These are phyloP conservation scores for Epichloe aotearoae DNA, from an alignment of 2,329 filamentous ascomycete species.

Conservation along the genomic window DNA sequence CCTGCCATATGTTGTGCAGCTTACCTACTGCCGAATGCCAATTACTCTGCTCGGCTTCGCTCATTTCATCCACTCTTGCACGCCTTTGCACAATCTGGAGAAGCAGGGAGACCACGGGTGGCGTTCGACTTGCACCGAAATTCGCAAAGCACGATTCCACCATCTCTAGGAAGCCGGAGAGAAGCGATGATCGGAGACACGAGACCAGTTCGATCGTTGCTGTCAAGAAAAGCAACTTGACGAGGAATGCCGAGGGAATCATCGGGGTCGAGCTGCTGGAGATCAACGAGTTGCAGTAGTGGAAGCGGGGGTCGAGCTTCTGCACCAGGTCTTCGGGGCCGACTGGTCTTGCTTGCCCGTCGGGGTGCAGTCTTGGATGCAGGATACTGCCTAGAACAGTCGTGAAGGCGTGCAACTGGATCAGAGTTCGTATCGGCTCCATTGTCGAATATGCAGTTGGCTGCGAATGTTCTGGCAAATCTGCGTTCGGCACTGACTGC, in stretches of 20 bases:
- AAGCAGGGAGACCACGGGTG: constrained; percentile 19
- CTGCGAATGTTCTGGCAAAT: background rate
- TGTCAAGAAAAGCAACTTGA: constrained; percentile 25
- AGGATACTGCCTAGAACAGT: background rate
- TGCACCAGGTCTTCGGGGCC: constrained; percentile 19
- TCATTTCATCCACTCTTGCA: constrained; percentile 16
- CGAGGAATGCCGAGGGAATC: constrained; percentile 22
- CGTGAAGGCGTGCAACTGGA: constrained; percentile 3
- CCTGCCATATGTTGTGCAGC: constrained; percentile 10
- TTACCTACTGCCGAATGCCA: constrained; percentile 18
- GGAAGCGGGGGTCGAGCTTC: constrained; percentile 21
- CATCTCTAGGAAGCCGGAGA: constrained; percentile 23
- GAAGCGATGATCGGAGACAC: constrained; percentile 20
- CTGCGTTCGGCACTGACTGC: background rate
- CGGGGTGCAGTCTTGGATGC: background rate
- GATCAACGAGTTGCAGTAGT: constrained; percentile 26
- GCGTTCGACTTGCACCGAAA: constrained; percentile 21
- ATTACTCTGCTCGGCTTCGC: constrained; percentile 19
- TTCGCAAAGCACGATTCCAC: constrained; percentile 19
- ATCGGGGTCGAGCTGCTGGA: constrained; percentile 20
- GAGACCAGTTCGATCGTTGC: constrained; percentile 21
- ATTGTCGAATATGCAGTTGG: background rate
- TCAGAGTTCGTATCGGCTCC: constrained; percentile 3
- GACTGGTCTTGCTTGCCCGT: background rate
- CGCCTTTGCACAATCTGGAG: constrained; percentile 23